Evolutionary conservation across 495 filamentous ascomycete genomes (phyloP).

Genomic region (Tuber brumale): DNA sequence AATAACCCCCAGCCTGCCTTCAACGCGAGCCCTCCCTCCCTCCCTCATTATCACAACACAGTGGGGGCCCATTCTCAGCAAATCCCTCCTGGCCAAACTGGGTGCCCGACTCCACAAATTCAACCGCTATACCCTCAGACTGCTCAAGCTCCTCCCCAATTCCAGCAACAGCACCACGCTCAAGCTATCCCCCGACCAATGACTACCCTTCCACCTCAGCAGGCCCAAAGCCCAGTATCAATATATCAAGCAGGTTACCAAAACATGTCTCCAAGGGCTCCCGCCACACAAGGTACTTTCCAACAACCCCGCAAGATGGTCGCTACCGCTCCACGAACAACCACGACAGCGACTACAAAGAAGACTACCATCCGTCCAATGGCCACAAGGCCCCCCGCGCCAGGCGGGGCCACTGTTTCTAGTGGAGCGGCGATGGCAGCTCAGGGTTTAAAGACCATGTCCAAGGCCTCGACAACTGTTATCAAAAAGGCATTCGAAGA

Average conservation of each 20-base stretch:
- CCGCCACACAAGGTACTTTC: not conserved
- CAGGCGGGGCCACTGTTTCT: slow-evolving; percentile 1
- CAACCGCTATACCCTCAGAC: not conserved
- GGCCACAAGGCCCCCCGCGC: slow-evolving; percentile 2
- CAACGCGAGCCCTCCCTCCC: not conserved
- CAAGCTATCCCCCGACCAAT: not conserved
- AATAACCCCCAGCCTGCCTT: not conserved
- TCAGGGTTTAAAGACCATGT: slow-evolving; percentile 18
- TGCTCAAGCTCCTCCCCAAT: not conserved
- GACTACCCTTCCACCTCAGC: not conserved
- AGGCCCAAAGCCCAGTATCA: not conserved
- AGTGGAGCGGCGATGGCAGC: slow-evolving; percentile 18
- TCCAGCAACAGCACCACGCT: not conserved
- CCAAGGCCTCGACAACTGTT: slow-evolving; percentile 12
- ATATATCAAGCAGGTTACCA: not conserved
- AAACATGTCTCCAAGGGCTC: not conserved
- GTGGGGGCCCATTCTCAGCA: not conserved
- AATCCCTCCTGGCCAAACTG: not conserved
- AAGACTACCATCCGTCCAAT: slow-evolving; percentile 15
- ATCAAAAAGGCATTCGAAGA: slow-evolving; percentile 26
- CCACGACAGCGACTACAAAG: not conserved
- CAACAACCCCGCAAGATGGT: not conserved
- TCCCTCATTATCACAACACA: not conserved
- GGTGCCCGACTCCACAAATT: not conserved
- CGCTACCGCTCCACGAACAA: slow-evolving; percentile 14